These are phyloP conservation scores for Aegilops longissima DNA, from an alignment of 176 grass and related monocot species.

Conservation along the genomic window DNA sequence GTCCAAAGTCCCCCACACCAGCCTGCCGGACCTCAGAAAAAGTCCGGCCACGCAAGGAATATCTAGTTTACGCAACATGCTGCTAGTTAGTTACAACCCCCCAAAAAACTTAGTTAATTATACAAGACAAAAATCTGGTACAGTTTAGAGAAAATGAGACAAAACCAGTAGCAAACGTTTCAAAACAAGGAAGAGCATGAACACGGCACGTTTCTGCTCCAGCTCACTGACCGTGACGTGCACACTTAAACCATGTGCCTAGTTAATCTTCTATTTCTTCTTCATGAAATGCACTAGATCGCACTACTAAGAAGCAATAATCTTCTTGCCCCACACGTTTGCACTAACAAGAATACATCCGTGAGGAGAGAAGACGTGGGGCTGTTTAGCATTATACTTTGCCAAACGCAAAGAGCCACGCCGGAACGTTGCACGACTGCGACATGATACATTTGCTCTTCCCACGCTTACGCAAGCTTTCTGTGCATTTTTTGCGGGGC, in stretches of 20 bases:
- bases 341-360: background rate
- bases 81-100: too few species aligned
- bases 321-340: constrained; percentile 2
- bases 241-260: constrained; percentile 8
- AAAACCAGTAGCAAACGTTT: background rate
- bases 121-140: background rate
- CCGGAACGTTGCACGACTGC: background rate
- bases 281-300: background rate
- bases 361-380: background rate
- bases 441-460: background rate
- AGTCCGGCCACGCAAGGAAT: too few species aligned
- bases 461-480: background rate
- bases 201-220: constrained; percentile 4
- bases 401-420: too few species aligned
- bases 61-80: too few species aligned
- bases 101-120: background rate
- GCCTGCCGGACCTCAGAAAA: too few species aligned
- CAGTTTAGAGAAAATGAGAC: background rate
- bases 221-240: background rate
- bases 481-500: too few species aligned
- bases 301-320: background rate
- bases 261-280: background rate
- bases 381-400: background rate
- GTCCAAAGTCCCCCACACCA: too few species aligned
- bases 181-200: background rate